Percentiles rank a stretch among this genome's conserved stretches.
phyloP scores from a whole-genome alignment of 1,284 basidiomycete genomes.

The Clitocybe nebularis region DNA sequence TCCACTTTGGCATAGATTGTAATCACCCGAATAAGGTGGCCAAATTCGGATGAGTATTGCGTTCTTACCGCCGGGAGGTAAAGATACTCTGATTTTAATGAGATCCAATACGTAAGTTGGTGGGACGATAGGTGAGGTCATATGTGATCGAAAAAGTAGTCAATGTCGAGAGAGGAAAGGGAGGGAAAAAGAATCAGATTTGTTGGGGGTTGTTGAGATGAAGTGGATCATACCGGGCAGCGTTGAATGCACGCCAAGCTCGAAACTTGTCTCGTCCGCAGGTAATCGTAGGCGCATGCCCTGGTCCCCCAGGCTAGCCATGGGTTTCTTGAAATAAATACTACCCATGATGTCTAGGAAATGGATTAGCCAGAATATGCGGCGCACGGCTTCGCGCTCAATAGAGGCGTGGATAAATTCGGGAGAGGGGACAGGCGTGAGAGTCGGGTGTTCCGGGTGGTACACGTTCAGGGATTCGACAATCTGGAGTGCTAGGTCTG shows the following conservation, averaged over 20 bases:
- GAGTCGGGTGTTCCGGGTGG: slow-evolving; percentile 50
- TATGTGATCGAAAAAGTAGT: slow-evolving; percentile 8
- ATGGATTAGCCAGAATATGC: slow-evolving; percentile 76
- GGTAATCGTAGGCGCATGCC: slow-evolving; percentile 66
- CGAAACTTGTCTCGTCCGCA: slow-evolving; percentile 74
- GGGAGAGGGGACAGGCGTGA: slow-evolving; percentile 48
- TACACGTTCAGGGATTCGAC: slow-evolving; percentile 62
- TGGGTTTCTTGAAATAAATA: slow-evolving; percentile 47
- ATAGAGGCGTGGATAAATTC: slow-evolving; percentile 56
- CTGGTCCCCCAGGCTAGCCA: slow-evolving; percentile 40
- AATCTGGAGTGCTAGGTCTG: slow-evolving; percentile 64
- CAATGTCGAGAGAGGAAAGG: slow-evolving; percentile 2
- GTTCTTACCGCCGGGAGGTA: slow-evolving; percentile 56
- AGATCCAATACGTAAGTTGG: no score
- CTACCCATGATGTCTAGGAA: slow-evolving; percentile 47
- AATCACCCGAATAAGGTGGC: slow-evolving; percentile 64
- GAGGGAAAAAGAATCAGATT: neutral
- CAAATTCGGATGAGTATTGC: slow-evolving; percentile 63
- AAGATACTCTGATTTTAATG: slow-evolving; percentile 51
- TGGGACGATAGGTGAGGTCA: no score
- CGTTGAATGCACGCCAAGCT: slow-evolving; percentile 58
- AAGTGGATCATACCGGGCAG: slow-evolving; percentile 50
- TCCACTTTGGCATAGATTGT: slow-evolving; percentile 61
- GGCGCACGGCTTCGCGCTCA: slow-evolving; percentile 67
- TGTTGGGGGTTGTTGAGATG: neutral